phyloP scores from a whole-genome alignment of 1,284 basidiomycete species.

The Rhodotorula sp. region DNA sequence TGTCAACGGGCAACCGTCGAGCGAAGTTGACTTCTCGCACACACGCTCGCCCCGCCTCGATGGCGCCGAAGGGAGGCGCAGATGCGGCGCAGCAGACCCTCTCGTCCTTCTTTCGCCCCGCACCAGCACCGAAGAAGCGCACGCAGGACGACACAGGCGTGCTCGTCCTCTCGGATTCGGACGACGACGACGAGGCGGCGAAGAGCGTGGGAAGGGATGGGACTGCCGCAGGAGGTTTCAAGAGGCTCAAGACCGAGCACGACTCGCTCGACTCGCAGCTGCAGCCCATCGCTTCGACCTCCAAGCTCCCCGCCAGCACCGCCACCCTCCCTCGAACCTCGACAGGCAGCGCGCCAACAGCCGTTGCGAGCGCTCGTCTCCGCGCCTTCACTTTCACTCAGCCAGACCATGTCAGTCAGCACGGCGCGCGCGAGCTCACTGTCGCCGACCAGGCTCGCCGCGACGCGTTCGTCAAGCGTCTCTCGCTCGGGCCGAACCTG shows the following conservation, averaged over 20 bases:
- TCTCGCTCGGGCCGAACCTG: conserved; percentile 12
- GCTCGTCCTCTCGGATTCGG: conserved; percentile 13
- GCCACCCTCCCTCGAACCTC: neutral
- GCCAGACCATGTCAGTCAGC: neutral
- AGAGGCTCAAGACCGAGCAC: conserved; percentile 13
- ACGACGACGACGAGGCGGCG: conserved; percentile 23
- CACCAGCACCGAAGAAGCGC: neutral
- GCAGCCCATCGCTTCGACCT: conserved; percentile 6
- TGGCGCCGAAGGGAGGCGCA: neutral
- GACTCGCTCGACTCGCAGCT: neutral
- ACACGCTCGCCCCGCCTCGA: neutral
- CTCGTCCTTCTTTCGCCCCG: conserved; percentile 30
- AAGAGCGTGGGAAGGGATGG: neutral
- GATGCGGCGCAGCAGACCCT: conserved; percentile 10
- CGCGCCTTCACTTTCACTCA: neutral
- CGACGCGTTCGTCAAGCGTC: conserved; percentile 26
- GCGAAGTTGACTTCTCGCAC: neutral
- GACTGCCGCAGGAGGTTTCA: neutral
- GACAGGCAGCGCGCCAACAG: neutral
- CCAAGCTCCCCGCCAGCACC: conserved; percentile 1
- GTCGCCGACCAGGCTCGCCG: neutral
- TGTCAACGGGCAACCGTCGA: neutral
- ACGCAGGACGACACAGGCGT: neutral
- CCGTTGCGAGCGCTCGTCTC: conserved; percentile 20
- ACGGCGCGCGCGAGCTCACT: neutral